Base-by-base conservation (phyloP, 2,329 filamentous ascomycete genomes). In the Parafenestella ontariensis region DNA sequence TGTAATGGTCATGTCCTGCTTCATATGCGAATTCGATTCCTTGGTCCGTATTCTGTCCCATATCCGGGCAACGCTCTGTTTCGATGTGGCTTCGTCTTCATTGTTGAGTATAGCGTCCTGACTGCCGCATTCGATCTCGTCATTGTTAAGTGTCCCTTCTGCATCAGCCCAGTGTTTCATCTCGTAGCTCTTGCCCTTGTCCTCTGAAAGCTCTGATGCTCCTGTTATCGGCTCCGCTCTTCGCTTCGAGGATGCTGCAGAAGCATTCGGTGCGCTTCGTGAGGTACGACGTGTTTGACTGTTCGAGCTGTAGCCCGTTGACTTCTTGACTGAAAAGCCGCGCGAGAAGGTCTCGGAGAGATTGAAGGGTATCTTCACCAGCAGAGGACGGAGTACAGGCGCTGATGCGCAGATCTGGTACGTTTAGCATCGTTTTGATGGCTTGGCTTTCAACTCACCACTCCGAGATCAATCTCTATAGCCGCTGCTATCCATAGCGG, bases 401-500 rank as follows among this genome's bases (percentile, higher is more conserved):
- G 67, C 68, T 8, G 66, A 70, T 17, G 70, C 69, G 43, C 69
- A 73, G 23, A 73, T 72, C 64, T 66, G 17, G 26, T 29, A 13
- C 0, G 24, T 4, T 26, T 9, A 31, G 42, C 24, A 46, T 41
- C 8, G 34, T 1, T 39, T 31, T 37, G 28, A 34, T 6, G 31
- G 20, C 40, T 17, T 46, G 5, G n/a, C 17, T 20, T 33, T 31
- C 1, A 10, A 73, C 77, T 64, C 61, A 79, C 77, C n/a, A 81
- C 73, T 9, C 76, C 78, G 6, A 81, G 55, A 53, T 81, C 77
- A 8, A 81, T 77, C 58, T 81, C 79, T 2, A 81, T 74, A 0
- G 77, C 74, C 4, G 78, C 78, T 39, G 73, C 73, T n/a, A 81
- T 80, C 77, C 78, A 81, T 0, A 81, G 63, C 5, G 77, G 76